A percentile compares a stretch with the other conserved stretches of the same genome.
phyloP scores from a whole-genome alignment of 495 filamentous ascomycete genomes.

The Monascus purpureus region DNA sequence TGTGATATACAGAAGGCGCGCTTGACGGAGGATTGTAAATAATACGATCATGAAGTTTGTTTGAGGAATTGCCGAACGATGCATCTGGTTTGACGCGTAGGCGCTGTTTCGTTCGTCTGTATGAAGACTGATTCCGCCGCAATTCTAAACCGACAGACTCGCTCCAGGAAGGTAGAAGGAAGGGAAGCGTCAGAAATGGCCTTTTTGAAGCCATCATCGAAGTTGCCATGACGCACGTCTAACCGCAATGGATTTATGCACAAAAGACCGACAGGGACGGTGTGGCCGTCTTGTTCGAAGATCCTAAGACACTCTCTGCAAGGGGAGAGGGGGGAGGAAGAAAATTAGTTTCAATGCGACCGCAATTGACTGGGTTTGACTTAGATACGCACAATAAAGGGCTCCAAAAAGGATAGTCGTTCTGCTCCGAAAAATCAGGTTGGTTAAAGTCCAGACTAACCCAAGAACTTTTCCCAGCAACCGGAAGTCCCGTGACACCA shows the following conservation, averaged over 20 bases:
- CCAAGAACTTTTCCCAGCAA: neutral
- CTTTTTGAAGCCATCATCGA: slow-evolving; percentile 19
- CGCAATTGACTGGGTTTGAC: neutral
- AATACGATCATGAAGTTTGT: slow-evolving; percentile 45
- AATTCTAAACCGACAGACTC: slow-evolving; percentile 18
- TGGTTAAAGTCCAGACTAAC: too few relatives aligned
- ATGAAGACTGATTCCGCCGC: slow-evolving; percentile 52
- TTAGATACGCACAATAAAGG: neutral
- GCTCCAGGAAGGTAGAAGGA: slow-evolving; percentile 23
- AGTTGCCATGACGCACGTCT: slow-evolving; percentile 17
- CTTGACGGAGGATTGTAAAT: slow-evolving; percentile 94
- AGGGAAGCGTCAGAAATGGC: slow-evolving; percentile 29
- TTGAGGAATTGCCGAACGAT: slow-evolving; percentile 43
- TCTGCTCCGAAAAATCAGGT: neutral
- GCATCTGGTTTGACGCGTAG: slow-evolving; percentile 60
- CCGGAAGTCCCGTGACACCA: slow-evolving; percentile 1
- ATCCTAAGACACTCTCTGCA: too few relatives aligned
- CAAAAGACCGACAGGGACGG: too few relatives aligned
- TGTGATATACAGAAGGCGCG: slow-evolving; percentile 66
- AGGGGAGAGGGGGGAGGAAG: too few relatives aligned
- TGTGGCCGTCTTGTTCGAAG: too few relatives aligned
- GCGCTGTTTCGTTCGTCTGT: slow-evolving; percentile 54
- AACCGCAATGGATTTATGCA: too few relatives aligned
- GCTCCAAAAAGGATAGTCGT: neutral
- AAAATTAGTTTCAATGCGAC: too few relatives aligned